Conservation (phyloP, 148 eudicot species). For the Cornus kousa region DNA sequence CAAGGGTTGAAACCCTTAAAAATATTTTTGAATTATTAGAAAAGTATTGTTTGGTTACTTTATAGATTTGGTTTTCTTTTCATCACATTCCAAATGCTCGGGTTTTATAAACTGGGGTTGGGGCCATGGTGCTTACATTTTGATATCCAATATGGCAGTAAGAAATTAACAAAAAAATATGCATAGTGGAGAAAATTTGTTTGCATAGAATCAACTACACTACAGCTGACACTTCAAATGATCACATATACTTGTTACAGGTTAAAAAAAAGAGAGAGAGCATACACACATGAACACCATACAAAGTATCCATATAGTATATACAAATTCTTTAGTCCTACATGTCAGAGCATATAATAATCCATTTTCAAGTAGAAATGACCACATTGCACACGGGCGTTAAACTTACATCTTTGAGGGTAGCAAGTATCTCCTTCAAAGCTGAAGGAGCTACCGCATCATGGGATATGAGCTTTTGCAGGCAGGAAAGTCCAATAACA, state of each 20-base stretch:
- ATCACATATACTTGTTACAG: too few relatives aligned
- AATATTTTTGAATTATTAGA: too few relatives aligned
- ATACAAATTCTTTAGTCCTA: neutral
- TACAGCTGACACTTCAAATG: neutral
- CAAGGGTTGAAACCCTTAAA: too few relatives aligned
- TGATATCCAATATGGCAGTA: neutral
- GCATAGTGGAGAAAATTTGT: neutral
- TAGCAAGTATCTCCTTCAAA: slow-evolving; percentile 76
- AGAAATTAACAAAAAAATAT: neutral
- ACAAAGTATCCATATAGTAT: neutral
- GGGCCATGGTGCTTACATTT: neutral
- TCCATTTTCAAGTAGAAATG: neutral
- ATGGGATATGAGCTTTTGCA: slow-evolving; percentile 95
- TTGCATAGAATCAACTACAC: neutral
- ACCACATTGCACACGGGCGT: neutral
- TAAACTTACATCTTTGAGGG: slow-evolving; percentile 71
- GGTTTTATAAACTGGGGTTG: too few relatives aligned
- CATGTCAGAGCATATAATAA: neutral
- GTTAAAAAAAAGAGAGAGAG: too few relatives aligned
- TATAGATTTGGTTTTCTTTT: too few relatives aligned
- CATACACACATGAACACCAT: neutral
- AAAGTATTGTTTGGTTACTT: too few relatives aligned
- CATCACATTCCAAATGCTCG: too few relatives aligned
- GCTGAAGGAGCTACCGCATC: slow-evolving; percentile 92
- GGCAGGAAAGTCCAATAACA: slow-evolving; percentile 90